Conservation (phyloP, 2,329 filamentous ascomycete species). For the Madurella mycetomatis region DNA sequence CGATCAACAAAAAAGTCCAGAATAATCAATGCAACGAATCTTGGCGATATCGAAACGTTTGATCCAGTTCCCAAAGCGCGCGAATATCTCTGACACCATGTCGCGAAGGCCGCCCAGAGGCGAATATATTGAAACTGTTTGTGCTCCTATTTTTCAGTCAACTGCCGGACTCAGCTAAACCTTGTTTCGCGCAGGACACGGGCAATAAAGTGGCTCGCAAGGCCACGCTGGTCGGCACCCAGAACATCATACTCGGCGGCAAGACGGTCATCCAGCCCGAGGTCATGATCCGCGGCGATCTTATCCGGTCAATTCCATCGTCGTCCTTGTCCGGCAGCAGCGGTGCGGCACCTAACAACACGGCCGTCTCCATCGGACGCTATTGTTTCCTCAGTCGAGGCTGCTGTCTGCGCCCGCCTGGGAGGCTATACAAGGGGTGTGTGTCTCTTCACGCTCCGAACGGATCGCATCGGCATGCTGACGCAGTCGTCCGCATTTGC, state of each 20-base stretch:
- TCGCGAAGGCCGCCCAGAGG: slow-evolving; percentile 74
- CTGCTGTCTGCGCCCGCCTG: slow-evolving; percentile 76
- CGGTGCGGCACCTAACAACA: slow-evolving; percentile 47
- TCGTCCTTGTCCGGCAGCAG: slow-evolving; percentile 34
- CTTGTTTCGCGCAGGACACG: slow-evolving; percentile 62
- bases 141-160: slow-evolving; percentile 22
- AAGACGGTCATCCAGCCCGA: slow-evolving; percentile 95
- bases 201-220: slow-evolving; percentile 97
- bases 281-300: slow-evolving; percentile 88
- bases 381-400: slow-evolving; percentile 85
- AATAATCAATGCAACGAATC: not conserved
- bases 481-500: not conserved
- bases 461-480: not conserved
- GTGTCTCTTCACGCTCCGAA: slow-evolving; percentile 9
- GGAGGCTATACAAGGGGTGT: slow-evolving; percentile 71
- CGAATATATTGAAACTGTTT: slow-evolving; percentile 95
- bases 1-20: no score
- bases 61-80: no score
- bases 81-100: slow-evolving; percentile 44
- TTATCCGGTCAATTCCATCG: slow-evolving; percentile 56
- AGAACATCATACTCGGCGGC: slow-evolving; percentile 95
- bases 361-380: slow-evolving; percentile 80
- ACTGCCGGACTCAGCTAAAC: slow-evolving; percentile 4
- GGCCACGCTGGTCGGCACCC: slow-evolving; percentile 85
- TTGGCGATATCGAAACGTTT: not conserved